Percentiles rank a stretch among this genome's conserved stretches.
Evolutionary conservation across 768 basidiomycete genomes (phyloP).

Genomic region (Amanita fuliginea): DNA sequence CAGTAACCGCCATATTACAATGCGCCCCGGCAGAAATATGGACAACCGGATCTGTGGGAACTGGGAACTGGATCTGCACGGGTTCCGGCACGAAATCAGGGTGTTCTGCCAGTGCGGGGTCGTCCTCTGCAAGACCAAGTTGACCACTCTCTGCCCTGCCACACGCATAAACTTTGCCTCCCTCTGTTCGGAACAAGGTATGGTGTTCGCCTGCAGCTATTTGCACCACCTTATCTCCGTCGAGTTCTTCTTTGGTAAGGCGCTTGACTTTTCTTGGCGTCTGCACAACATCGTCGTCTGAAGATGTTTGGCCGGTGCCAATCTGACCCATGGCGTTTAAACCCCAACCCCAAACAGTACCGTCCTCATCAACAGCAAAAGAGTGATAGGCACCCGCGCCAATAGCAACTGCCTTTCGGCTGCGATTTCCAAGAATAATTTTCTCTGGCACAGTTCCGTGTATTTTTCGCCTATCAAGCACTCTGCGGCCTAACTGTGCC

Average conservation of each 20-base stretch:
- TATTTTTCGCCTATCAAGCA: conserved; percentile 79
- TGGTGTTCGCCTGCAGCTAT: conserved; percentile 85
- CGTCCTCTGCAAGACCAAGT: conserved; percentile 65
- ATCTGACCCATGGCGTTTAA: conserved; percentile 84
- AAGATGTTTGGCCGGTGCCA: conserved; percentile 42
- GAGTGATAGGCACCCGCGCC: conserved; percentile 83
- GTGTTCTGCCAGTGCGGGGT: conserved; percentile 51
- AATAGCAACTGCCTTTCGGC: conserved; percentile 47
- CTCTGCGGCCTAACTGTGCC: conserved; percentile 83
- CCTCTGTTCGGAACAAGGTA: conserved; percentile 75
- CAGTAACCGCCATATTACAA: conserved; percentile 62
- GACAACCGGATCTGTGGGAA: conserved; percentile 50
- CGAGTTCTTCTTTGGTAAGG: conserved; percentile 51
- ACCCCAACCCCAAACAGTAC: conserved; percentile 93
- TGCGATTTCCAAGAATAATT: conserved; percentile 61
- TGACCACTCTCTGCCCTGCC: conserved; percentile 81
- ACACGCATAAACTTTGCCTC: conserved; percentile 78
- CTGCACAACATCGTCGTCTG: conserved; percentile 42
- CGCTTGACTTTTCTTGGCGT: conserved; percentile 54
- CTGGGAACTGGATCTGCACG: conserved; percentile 52
- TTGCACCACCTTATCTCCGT: conserved; percentile 51
- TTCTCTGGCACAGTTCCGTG: conserved; percentile 86
- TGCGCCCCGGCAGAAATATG: conserved; percentile 60
- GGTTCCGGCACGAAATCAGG: conserved; percentile 55
- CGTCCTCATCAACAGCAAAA: conserved; percentile 79